These are phyloP conservation scores for Boletellus sp. DNA, from an alignment of 1,284 basidiomycete genomes.

Conservation along the genomic window DNA sequence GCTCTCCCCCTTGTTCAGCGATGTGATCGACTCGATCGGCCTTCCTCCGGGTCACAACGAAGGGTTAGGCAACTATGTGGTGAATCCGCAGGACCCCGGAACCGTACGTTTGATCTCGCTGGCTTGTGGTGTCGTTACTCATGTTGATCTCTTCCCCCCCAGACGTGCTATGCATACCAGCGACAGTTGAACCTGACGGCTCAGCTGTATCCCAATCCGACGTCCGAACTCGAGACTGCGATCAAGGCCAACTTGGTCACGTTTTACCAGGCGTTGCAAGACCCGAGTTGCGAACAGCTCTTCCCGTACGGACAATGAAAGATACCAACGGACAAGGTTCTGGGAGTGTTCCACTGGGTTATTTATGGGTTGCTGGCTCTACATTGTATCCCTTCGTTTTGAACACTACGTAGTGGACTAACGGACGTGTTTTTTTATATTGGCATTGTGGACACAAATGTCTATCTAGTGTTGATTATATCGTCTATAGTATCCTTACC, in stretches of 20 bases:
- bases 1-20: background rate
- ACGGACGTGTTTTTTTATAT: no score
- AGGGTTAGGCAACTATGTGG: slow-evolving; percentile 20
- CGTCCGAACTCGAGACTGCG: slow-evolving; percentile 17
- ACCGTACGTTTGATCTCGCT: slow-evolving; percentile 11
- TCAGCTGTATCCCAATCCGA: slow-evolving; percentile 22
- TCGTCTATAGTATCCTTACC: no score
- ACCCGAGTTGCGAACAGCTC: slow-evolving; percentile 18
- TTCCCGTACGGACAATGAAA: slow-evolving; percentile 24
- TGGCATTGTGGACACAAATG: no score
- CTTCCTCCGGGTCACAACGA: slow-evolving; percentile 22
- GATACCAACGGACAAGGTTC: background rate
- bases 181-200: slow-evolving; percentile 22
- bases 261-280: slow-evolving; percentile 18
- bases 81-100: slow-evolving; percentile 8
- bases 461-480: no score
- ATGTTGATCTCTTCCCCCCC: slow-evolving; percentile 4
- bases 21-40: background rate
- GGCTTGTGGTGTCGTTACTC: background rate
- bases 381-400: no score
- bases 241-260: slow-evolving; percentile 26
- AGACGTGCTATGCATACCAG: slow-evolving; percentile 22
- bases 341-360: no score
- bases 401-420: no score
- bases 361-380: no score